These are phyloP conservation scores for Pseudocohnilembus persalinus DNA, from an alignment of 169 alveolate species.

Conservation along the genomic window DNA sequence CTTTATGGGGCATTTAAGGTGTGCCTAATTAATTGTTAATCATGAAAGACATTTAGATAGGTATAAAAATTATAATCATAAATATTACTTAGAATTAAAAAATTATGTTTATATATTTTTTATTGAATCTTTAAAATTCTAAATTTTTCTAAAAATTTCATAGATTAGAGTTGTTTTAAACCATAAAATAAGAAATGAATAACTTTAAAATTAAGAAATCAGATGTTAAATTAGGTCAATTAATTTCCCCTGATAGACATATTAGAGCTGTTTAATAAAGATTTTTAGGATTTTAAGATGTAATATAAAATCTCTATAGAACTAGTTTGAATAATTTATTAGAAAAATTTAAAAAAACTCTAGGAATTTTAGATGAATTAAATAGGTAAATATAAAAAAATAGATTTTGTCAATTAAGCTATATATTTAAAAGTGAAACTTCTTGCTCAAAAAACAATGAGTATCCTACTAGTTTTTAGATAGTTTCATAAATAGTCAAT, in stretches of 20 bases:
- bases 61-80: not conserved
- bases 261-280: constrained; percentile 58
- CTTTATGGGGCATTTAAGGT: constrained; percentile 67
- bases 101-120: not conserved
- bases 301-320: constrained; percentile 48
- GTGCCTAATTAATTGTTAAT: constrained; percentile 54
- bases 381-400: constrained; percentile 11
- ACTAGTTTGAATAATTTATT: constrained; percentile 41
- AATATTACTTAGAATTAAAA: not conserved
- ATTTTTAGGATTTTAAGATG: constrained; percentile 55
- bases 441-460: too few species aligned
- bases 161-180: constrained; percentile 48
- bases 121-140: too few species aligned
- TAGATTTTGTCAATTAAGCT: too few species aligned
- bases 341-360: constrained; percentile 33
- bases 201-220: constrained; percentile 68
- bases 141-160: too few species aligned
- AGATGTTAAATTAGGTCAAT: constrained; percentile 73
- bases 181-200: constrained; percentile 55
- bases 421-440: too few species aligned
- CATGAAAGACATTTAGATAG: constrained; percentile 44
- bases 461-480: too few species aligned
- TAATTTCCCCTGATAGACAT: constrained; percentile 69
- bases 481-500: too few species aligned
- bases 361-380: constrained; percentile 43